Evolutionary conservation across 768 basidiomycete species (phyloP).

Genomic region (Naganishia onofrii): DNA sequence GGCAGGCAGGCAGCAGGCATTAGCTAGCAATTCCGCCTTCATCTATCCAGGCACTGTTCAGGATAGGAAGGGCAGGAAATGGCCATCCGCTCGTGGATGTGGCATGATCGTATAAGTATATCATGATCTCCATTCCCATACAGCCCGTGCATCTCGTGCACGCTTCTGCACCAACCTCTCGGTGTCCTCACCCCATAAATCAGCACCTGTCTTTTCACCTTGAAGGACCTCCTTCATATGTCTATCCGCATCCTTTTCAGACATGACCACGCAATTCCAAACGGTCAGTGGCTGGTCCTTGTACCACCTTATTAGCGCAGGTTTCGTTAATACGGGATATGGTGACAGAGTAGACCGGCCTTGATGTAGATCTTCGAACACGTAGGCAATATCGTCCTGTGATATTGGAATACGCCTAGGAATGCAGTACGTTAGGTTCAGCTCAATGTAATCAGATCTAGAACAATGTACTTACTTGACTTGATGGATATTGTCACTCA

Average conservation of each 20-base stretch:
- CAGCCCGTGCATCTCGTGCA: slow-evolving; percentile 61
- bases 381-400: slow-evolving; percentile 74
- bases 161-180: slow-evolving; percentile 62
- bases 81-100: too few species aligned
- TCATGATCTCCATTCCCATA: slow-evolving; percentile 39
- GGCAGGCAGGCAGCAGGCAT: too few species aligned
- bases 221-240: slow-evolving; percentile 56
- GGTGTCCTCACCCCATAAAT: slow-evolving; percentile 70
- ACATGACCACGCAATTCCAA: slow-evolving; percentile 86
- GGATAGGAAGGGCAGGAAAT: too few species aligned
- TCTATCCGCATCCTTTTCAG: slow-evolving; percentile 67
- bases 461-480: slow-evolving; percentile 39
- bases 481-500: slow-evolving; percentile 64
- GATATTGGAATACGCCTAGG: slow-evolving; percentile 64
- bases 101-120: background rate
- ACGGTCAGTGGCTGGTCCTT: slow-evolving; percentile 61
- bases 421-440: slow-evolving; percentile 9
- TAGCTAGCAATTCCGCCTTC: too few species aligned
- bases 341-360: slow-evolving; percentile 73
- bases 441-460: background rate
- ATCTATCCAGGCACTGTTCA: too few species aligned
- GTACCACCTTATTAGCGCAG: slow-evolving; percentile 81
- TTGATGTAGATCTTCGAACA: slow-evolving; percentile 84
- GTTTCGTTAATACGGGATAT: slow-evolving; percentile 67
- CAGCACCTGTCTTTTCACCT: slow-evolving; percentile 55